A percentile compares a stretch with the other conserved stretches of the same genome.
Conservation (phyloP, 2,329 filamentous ascomycete species). For the Colletotrichum coccodes region DNA sequence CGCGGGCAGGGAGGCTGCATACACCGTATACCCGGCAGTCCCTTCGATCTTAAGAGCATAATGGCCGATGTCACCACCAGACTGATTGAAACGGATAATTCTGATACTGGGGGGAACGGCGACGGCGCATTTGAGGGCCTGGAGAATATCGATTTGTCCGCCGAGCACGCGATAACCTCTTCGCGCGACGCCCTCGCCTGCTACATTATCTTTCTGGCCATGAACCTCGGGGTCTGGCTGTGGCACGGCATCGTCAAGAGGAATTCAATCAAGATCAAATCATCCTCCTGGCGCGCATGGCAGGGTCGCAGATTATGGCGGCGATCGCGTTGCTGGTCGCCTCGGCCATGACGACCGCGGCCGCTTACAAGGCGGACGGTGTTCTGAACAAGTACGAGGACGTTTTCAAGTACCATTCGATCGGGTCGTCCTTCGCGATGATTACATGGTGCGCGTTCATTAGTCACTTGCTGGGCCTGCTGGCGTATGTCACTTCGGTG, state of each 20-base stretch:
- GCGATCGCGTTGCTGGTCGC: conserved; percentile 10
- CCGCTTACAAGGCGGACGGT: not conserved
- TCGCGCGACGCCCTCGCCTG: not conserved
- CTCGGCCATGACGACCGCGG: not conserved
- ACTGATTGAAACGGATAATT: not conserved
- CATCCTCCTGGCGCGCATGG: not conserved
- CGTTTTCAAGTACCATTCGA: conserved; percentile 9
- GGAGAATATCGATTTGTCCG: not conserved
- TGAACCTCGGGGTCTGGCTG: conserved; percentile 4
- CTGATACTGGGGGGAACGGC: not conserved
- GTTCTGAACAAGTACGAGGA: not conserved
- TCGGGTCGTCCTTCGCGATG: not conserved
- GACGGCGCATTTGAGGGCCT: conserved; percentile 5
- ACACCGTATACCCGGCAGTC: conserved; percentile 5
- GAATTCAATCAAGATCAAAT: not conserved
- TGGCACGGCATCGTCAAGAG: conserved; percentile 6
- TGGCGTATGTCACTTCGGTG: not conserved
- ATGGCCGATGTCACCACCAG: not conserved
- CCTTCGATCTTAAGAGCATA: conserved; percentile 15
- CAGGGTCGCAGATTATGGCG: not conserved
- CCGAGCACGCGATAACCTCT: not conserved
- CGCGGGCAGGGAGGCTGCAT: not conserved
- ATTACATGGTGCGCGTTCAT: conserved; percentile 18
- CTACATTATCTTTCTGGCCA: conserved; percentile 2
- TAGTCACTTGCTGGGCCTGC: not conserved